Base-by-base conservation (phyloP, 179 eudicot species). In the Patellifolia procumbens region DNA sequence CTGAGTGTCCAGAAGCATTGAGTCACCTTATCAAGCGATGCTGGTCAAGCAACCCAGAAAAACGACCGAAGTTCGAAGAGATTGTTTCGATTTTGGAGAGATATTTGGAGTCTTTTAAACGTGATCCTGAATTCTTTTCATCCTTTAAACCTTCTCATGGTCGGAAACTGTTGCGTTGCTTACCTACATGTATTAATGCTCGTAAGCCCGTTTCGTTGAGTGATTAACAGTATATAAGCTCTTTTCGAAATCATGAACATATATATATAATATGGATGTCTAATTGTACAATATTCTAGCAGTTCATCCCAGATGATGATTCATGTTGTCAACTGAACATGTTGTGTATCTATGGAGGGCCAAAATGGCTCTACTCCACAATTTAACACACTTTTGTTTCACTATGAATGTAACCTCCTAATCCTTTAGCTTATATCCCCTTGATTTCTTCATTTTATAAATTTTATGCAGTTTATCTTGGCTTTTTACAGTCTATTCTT, bases 21-120 rank as follows among this genome's bases (percentile, higher is more conserved):
- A 87, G 90, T 66, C 84, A 69, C 46, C 91, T 95, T 72, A 93
- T 93, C 58, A 89, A 70, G 70, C 87, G 87, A 46, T 93, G 99
- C 68, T 95, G 99, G 99, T 86, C 99, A 11, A 82, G 84, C 81
- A 88, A 90, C 73, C 97, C 97, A 19, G 82, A 83, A 3, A 95
- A 86, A 76, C 87, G 99, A 9, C 97, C 99, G 6, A 88, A 89
- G 61, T 95, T 95, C 45, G 88, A 87, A 35, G 93, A 95, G 85
- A 91, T 93, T 28, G 97, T 93, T 39, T 42, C 75, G 2, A 67
- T 84, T 48, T 84, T 95, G 49, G 95, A 95, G 85, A 76, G 79
- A 32, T 93, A 85, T 72, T 56, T 85, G 1, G 89, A 86, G 76
- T 87, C 89, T 31, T 83, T 83, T 0, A 79, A 88, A 78, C 84